Percentiles rank a stretch among this genome's conserved stretches.
Evolutionary conservation across 2,329 filamentous ascomycete genomes (phyloP).

Genomic region (Berkeleyomyces basicola): DNA sequence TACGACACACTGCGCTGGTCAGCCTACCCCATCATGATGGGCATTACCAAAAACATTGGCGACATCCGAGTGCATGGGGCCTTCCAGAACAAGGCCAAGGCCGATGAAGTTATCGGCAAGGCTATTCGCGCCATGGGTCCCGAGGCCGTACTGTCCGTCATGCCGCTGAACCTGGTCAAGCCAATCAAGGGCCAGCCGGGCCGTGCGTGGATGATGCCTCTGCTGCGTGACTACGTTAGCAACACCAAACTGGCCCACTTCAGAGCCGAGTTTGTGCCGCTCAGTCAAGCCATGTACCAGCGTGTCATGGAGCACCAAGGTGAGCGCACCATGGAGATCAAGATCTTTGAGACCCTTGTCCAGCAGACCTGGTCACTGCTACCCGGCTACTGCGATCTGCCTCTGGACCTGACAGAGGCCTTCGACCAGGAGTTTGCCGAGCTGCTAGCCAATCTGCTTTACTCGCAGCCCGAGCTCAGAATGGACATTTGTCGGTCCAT

Average conservation of each 20-base stretch:
- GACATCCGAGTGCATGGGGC: conserved; percentile 76
- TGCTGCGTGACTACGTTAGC: conserved; percentile 74
- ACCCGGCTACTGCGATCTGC: conserved; percentile 87
- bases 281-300: conserved; percentile 84
- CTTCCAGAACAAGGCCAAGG: conserved; percentile 87
- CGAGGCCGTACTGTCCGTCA: conserved; percentile 60
- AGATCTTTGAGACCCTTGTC: conserved; percentile 93
- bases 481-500: conserved; percentile 75
- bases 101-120: conserved; percentile 75
- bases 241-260: conserved; percentile 84
- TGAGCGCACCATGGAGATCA: conserved; percentile 88
- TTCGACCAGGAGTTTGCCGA: conserved; percentile 87
- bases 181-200: conserved; percentile 64
- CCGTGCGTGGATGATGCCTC: conserved; percentile 84
- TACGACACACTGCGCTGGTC: conserved; percentile 80
- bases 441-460: conserved; percentile 76
- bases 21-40: conserved; percentile 59
- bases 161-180: conserved; percentile 73
- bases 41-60: conserved; percentile 62
- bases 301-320: conserved; percentile 64
- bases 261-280: conserved; percentile 65
- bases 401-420: conserved; percentile 55
- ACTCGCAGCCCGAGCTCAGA: conserved; percentile 76
- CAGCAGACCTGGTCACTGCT: conserved; percentile 90
- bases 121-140: conserved; percentile 85